Base-by-base conservation (phyloP, 495 filamentous ascomycete species). In the Letharia lupina region DNA sequence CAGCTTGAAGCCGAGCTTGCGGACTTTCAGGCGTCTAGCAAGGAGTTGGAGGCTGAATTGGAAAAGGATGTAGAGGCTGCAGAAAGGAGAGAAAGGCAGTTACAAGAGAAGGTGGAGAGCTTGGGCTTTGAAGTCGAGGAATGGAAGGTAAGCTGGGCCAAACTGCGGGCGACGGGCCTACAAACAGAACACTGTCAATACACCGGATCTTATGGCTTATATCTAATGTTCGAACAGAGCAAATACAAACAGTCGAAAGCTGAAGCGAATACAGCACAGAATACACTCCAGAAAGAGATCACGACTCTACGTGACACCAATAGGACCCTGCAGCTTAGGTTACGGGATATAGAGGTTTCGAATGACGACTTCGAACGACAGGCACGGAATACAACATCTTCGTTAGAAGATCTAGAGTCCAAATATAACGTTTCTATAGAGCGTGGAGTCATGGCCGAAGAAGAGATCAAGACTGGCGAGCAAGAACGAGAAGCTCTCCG, bases 311-410 rank as follows among this genome's bases (percentile, higher is more conserved):
- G 94, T 67, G 93, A 98, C 54, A 72, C 86, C 31, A 93, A 91
- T 74, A 81, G 95, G 68, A 86, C 89, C 31, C 73, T 96, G 58
- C 88, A 93, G 71, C 79, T 96, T 56, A 89, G 83, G 74, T 76
- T 98, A 60, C 86, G 94, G 65, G 95, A 98, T 72, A 96, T 94
- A 67, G 94, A 98, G 75, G 95, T 98, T 44, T 89, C 89, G 68
- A 98, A 98, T 76, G 94, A 98, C 82, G 94, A 98, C 74, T 96
- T 91, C 73, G 94, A 98, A 77, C 87, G 93, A 65, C 92, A 98
- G 77, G 92, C 93, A 65, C 86, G 94, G 66, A 91, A 96, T 71
- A 96, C 91, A 23, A 89, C 89, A 23, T 96, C 93, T 56, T 97
- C 93, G 65, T 83, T 97, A 69, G 95, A 98, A 79, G 94, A 98